Base-by-base conservation (phyloP, 1,139 yeast species). In the Protomyces macrosporus region DNA sequence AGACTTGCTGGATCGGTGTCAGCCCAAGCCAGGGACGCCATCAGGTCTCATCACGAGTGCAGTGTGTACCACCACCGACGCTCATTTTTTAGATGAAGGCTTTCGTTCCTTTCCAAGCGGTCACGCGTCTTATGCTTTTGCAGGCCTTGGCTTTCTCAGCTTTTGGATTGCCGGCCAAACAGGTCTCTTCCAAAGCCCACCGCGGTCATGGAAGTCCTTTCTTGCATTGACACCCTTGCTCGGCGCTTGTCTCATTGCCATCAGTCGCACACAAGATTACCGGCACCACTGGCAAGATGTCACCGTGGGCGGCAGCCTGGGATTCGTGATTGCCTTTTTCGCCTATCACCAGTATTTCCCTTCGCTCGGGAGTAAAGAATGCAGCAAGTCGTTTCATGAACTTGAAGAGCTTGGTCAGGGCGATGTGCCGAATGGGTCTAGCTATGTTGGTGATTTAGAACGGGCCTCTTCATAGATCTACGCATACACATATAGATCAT, bases 61-160 rank as follows among this genome's bases (percentile, higher is more conserved):
- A 9, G 75, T 81, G 14, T 80, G 83, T 67, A 76, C 79, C 0
- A 74, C 74, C 9, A 68, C 72, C 1, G 75, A 73, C 66, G 71
- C 66, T 45, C 62, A 52, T 23, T 73, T 72, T 12, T 75, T 87
- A 52, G 73, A 77, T 67, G 95, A 88, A 70, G 95, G 95, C 0
- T 85, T 84, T 71, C 80, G 90, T 71, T 84, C 90, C 1, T 87
- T 91, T 12, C 95, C 95, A 0, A 85, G 90, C 4, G 3, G 83
- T 86, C 67, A 76, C 83, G 66, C 81, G 86, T 63, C 85, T 83
- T 75, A 81, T 86, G 14, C 72, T 0, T 70, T 70, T 48, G 69
- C 71, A 4, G 93, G 93, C 0, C 76, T 87, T 55, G 83, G 85
- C 3, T 88, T 81, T 72, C 72, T 86, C 45, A 78, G 86, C 9